Base-by-base conservation (phyloP, 2,329 filamentous ascomycete species). In the Aureobasidium melanogenum region DNA sequence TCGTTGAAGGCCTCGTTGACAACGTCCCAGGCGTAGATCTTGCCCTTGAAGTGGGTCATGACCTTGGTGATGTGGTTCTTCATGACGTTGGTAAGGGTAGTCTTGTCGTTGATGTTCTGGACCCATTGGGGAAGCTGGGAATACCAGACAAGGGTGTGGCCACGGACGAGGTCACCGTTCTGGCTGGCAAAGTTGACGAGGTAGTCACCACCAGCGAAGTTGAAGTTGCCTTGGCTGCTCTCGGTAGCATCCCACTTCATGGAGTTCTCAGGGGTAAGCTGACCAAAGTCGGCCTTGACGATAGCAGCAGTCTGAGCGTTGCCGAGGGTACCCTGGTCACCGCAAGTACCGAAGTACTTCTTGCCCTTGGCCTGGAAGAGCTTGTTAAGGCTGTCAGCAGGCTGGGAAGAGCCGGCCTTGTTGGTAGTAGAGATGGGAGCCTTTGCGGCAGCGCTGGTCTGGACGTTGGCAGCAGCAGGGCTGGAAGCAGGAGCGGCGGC, bases 91-190 rank as follows among this genome's bases (percentile, higher is more conserved):
- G 79, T 82, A 50, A 89, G 73, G 7, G 75, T 77, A 15, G 70
- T 69, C 63, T 77, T 78, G 69, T 85, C 80, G 7, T 69, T 76
- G 68, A 85, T 82, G 34, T 76, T 73, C 60, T 72, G 77, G 56
- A 89, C 86, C 84, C 83, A 88, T 43, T 72, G 70, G 2, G 76
- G 75, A 5, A 77, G 67, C 66, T 77, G 72, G 22, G 68, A 71
- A 75, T 88, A 80, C 85, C 85, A 88, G 58, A 85, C 76, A 6
- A 87, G 80, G 1, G 84, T 88, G 73, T 88, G 86, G 7, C 86
- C 85, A 64, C 86, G 83, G 65, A 87, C 75, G 5, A 80, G 71
- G 74, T 84, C 82, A 69, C 78, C 77, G 71, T 87, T 85, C 52
- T 70, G 65, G 1, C 69, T 69, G 9, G 84, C 85, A 72, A 77